Conservation (phyloP, 257 asterid genomes). For the Primulina tabacum region DNA sequence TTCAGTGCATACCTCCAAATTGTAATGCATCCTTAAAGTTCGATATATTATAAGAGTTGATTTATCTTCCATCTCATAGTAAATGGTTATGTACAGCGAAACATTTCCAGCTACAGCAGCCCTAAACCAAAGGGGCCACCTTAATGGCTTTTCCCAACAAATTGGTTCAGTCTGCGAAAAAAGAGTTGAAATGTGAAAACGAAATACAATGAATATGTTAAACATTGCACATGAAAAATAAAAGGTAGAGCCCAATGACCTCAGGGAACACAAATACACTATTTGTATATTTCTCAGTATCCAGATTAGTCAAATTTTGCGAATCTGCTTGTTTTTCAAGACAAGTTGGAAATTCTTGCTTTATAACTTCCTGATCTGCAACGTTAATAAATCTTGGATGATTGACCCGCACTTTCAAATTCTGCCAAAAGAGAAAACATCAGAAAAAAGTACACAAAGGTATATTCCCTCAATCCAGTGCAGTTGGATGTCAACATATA, state of each 20-base stretch:
- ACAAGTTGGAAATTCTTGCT: constrained; percentile 69
- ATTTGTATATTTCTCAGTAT: constrained; percentile 33
- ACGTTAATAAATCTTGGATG: constrained; percentile 75
- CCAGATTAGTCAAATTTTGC: constrained; percentile 33
- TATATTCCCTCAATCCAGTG: constrained; percentile 17
- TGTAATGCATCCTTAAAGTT: constrained; percentile 76
- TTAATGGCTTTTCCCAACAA: constrained; percentile 52
- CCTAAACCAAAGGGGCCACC: constrained; percentile 95
- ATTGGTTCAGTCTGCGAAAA: constrained; percentile 49
- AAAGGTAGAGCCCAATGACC: constrained; percentile 44
- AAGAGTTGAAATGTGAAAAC: constrained; percentile 17
- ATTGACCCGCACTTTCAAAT: constrained; percentile 80
- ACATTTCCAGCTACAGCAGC: constrained; percentile 86
- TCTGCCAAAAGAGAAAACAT: constrained; percentile 51
- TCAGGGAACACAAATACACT: constrained; percentile 62
- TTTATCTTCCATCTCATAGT: constrained; percentile 77
- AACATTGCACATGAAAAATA: constrained; percentile 21
- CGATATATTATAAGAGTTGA: constrained; percentile 68
- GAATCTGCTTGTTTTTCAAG: constrained; percentile 48
- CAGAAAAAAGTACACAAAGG: constrained; percentile 27
- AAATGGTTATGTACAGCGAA: constrained; percentile 59
- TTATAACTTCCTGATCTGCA: constrained; percentile 56
- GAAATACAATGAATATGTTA: constrained; percentile 19
- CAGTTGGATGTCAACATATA: constrained; percentile 9
- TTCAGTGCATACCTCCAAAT: constrained; percentile 59